These are phyloP conservation scores for Heliocybe sulcata DNA, from an alignment of 1,284 basidiomycete genomes.

Conservation along the genomic window DNA sequence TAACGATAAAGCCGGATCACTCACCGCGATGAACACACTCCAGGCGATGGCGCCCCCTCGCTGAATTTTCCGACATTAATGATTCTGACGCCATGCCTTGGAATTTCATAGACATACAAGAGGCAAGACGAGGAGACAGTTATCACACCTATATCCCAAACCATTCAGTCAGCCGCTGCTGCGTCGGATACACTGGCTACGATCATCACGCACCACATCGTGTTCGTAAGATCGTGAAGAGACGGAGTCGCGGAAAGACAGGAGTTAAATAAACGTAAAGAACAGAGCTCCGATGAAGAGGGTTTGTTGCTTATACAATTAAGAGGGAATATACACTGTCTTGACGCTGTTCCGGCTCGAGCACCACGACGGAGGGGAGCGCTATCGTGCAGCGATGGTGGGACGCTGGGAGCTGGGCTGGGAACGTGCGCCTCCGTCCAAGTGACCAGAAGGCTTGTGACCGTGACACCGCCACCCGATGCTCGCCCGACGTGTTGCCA, in stretches of 20 bases:
- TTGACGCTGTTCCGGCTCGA: not conserved
- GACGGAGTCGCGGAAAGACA: not conserved
- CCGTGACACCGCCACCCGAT: not conserved
- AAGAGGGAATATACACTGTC: not conserved
- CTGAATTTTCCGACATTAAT: conserved; percentile 23
- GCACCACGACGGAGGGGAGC: not conserved
- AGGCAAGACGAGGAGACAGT: conserved; percentile 61
- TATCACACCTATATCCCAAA: conserved; percentile 50
- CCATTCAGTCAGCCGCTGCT: not conserved
- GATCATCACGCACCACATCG: conserved; percentile 1
- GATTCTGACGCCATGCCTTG: conserved; percentile 1
- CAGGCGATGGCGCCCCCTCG: conserved; percentile 71
- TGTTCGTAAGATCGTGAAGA: not conserved
- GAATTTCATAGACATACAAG: conserved; percentile 36
- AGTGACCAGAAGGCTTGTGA: not conserved
- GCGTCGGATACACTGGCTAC: not conserved
- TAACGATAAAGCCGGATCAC: conserved; percentile 15
- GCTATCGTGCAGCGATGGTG: not conserved
- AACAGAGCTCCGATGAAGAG: not conserved
- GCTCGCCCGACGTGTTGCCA: not conserved
- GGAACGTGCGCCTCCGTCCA: not conserved
- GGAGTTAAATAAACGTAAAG: not conserved
- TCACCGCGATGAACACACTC: conserved; percentile 58
- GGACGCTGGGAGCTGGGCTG: not conserved
- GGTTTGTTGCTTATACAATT: not conserved